phyloP scores from a whole-genome alignment of 73 alveolate genomes.

The Blepharisma stoltei region DNA sequence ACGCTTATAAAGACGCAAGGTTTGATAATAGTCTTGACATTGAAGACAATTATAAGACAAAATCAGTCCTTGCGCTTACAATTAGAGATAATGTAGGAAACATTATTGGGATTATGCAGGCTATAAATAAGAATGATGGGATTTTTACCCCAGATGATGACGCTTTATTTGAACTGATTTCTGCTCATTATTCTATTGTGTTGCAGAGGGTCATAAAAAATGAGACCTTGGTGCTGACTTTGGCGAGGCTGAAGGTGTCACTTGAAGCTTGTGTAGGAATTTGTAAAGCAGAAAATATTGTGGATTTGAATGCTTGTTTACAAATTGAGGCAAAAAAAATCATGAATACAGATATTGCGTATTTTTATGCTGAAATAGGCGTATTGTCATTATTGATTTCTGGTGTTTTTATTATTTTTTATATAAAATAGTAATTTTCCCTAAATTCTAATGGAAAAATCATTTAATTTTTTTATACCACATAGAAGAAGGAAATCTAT shows the following conservation, averaged over 20 bases:
- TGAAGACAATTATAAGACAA: constrained; percentile 46
- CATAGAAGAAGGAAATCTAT: not conserved
- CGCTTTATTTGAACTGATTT: constrained; percentile 37
- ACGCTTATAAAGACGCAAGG: constrained; percentile 62
- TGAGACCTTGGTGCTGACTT: not conserved
- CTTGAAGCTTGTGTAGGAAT: not conserved
- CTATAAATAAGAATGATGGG: constrained; percentile 45
- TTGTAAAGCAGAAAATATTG: not conserved
- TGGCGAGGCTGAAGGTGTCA: not conserved
- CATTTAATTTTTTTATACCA: no score
- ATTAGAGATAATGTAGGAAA: constrained; percentile 33
- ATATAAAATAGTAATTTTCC: no score
- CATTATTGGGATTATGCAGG: constrained; percentile 42
- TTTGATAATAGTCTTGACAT: constrained; percentile 56
- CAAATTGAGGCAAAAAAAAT: not conserved
- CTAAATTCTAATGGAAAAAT: no score
- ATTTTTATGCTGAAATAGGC: no score
- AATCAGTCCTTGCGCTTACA: constrained; percentile 52
- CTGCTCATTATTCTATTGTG: constrained; percentile 21
- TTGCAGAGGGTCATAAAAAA: not conserved
- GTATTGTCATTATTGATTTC: no score
- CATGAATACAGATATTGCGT: not conserved
- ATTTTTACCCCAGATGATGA: constrained; percentile 44
- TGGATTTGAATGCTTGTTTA: not conserved
- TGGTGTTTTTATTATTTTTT: no score